Percentiles rank a stretch among this genome's conserved stretches.
Evolutionary conservation across 768 basidiomycete genomes (phyloP).

Genomic region (Collybia sp.): DNA sequence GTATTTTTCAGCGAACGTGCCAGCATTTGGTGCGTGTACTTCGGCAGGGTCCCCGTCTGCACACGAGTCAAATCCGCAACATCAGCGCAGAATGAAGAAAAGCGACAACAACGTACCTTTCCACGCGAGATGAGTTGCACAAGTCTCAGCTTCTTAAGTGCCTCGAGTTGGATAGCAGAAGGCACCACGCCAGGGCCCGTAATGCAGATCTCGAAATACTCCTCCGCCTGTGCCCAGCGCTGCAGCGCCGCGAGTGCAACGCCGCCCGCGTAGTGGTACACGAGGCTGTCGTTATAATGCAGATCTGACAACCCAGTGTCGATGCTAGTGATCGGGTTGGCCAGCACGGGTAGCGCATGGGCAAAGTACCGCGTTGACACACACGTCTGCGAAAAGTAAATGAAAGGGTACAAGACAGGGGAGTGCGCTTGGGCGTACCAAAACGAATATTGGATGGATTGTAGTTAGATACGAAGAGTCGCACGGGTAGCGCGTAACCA

Average conservation of each 20-base stretch:
- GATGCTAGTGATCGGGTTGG: conserved; percentile 60
- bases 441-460: conserved; percentile 65
- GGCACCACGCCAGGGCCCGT: conserved; percentile 54
- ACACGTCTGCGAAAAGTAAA: conserved; percentile 43
- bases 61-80: neutral
- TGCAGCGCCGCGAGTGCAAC: conserved; percentile 62
- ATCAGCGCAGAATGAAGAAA: neutral
- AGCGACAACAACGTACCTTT: conserved; percentile 38
- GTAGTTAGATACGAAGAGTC: conserved; percentile 57
- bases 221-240: conserved; percentile 64
- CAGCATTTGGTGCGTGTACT: conserved; percentile 64
- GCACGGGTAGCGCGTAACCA: conserved; percentile 61
- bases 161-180: conserved; percentile 77
- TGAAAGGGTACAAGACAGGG: neutral
- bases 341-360: conserved; percentile 57
- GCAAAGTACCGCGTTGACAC: conserved; percentile 48
- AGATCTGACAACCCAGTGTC: conserved; percentile 60
- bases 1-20: conserved; percentile 60
- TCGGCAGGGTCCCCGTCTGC: conserved; percentile 54
- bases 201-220: conserved; percentile 78
- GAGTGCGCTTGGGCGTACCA: conserved; percentile 32
- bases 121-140: conserved; percentile 78
- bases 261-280: conserved; percentile 84
- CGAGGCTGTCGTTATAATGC: conserved; percentile 71
- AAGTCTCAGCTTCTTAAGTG: conserved; percentile 76